These are phyloP conservation scores for Sporothrix dimorphospora DNA, from an alignment of 2,329 filamentous ascomycete genomes.

Conservation along the genomic window DNA sequence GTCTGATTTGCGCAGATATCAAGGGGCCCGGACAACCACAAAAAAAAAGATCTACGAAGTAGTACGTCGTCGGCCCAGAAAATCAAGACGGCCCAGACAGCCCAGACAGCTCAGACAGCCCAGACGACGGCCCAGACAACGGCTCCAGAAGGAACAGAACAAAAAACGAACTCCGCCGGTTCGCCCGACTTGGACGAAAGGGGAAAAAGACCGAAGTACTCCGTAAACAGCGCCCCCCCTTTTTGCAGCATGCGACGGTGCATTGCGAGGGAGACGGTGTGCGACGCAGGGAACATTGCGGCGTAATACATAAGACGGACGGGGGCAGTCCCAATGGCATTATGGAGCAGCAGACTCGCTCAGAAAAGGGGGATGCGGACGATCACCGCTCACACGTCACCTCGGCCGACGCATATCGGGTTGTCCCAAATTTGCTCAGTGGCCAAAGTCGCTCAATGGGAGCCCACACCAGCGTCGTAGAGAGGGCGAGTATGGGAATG, in stretches of 20 bases:
- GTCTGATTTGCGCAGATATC: neutral
- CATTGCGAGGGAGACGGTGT: neutral
- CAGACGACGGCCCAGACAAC: neutral
- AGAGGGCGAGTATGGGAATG: neutral
- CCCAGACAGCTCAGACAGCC: no score
- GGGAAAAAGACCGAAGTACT: conserved; percentile 7
- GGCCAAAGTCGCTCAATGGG: conserved; percentile 1
- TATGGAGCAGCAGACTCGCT: neutral
- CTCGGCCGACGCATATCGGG: neutral
- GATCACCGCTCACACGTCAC: neutral
- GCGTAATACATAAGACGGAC: neutral
- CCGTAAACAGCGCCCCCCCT: neutral
- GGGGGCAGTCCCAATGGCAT: neutral
- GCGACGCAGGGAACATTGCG: neutral
- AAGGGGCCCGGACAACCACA: neutral
- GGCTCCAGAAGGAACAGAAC: neutral
- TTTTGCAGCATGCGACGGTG: neutral
- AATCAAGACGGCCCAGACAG: neutral
- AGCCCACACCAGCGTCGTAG: neutral
- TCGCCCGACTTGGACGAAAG: neutral
- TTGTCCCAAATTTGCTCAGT: neutral
- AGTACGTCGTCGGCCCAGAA: no score
- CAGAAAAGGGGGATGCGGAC: neutral
- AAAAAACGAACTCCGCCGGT: neutral
- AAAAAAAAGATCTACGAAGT: no score